These are phyloP conservation scores for Coelastrella sp. DNA, from an alignment of 139 green algal species.

Conservation along the genomic window DNA sequence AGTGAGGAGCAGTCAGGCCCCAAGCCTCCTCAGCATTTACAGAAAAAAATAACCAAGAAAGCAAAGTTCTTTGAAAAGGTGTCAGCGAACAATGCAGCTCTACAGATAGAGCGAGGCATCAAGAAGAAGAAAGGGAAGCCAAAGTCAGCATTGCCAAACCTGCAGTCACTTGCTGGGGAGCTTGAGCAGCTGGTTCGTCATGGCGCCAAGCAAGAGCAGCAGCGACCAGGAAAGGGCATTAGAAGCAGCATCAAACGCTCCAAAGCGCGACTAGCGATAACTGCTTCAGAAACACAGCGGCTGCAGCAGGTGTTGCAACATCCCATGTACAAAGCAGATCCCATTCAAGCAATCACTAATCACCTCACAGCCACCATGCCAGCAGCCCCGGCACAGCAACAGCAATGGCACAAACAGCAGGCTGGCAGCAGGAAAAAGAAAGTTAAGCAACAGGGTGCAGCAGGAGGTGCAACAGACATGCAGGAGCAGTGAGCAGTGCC, in stretches of 20 bases:
- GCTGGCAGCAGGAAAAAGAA: neutral
- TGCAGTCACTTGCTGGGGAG: constrained; percentile 28
- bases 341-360: constrained; percentile 23
- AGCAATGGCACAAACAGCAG: constrained; percentile 26
- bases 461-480: constrained; percentile 24
- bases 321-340: constrained; percentile 29
- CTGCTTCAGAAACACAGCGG: constrained; percentile 6
- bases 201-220: neutral
- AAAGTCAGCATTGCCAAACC: neutral
- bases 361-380: constrained; percentile 27
- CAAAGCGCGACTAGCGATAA: constrained; percentile 2
- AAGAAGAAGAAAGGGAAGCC: constrained; percentile 4
- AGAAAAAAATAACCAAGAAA: constrained; percentile 36
- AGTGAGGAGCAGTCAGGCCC: constrained; percentile 3
- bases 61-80: constrained; percentile 40
- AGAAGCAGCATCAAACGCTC: constrained; percentile 34
- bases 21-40: constrained; percentile 36
- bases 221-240: constrained; percentile 20
- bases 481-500: constrained; percentile 7
- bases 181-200: constrained; percentile 18
- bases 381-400: neutral
- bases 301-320: constrained; percentile 38
- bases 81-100: neutral
- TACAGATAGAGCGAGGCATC: neutral
- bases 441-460: neutral